phyloP scores from a whole-genome alignment of 345 rosid genomes.

The Citrus hindsii region DNA sequence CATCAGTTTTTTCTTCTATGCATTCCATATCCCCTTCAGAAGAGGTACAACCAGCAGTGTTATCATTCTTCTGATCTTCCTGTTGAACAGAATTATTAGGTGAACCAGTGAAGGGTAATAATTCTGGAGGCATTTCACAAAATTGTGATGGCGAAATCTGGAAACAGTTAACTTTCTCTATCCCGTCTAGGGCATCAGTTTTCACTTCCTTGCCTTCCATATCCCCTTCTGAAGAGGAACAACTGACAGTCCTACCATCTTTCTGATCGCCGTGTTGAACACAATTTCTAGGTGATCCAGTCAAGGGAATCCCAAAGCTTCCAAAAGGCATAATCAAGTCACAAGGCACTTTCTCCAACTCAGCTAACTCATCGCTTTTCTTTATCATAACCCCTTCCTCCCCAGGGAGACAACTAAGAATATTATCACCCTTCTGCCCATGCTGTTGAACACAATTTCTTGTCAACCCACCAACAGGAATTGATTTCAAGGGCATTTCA shows the following conservation, averaged over 20 bases:
- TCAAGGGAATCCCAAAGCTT: slow-evolving; percentile 10
- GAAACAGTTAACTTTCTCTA: not conserved
- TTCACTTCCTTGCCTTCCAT: slow-evolving; percentile 14
- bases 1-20: slow-evolving; percentile 11
- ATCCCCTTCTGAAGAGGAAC: not conserved
- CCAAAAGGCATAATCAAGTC: slow-evolving; percentile 15
- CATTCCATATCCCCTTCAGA: slow-evolving; percentile 3
- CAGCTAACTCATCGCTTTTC: slow-evolving; percentile 10
- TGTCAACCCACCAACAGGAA: not conserved
- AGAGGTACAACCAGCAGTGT: not conserved
- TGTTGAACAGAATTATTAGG: not conserved
- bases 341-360: slow-evolving; percentile 8
- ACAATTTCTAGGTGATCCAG: not conserved
- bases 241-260: not conserved
- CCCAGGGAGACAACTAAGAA: slow-evolving; percentile 9
- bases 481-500: not conserved
- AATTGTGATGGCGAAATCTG: not conserved
- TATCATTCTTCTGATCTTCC: slow-evolving; percentile 13
- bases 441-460: slow-evolving; percentile 6
- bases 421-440: slow-evolving; percentile 20
- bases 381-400: slow-evolving; percentile 22
- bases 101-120: slow-evolving; percentile 3
- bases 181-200: not conserved
- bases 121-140: slow-evolving; percentile 11
- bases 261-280: slow-evolving; percentile 6